phyloP scores from a whole-genome alignment of 495 filamentous ascomycete genomes.

The Parmelia sp. region DNA sequence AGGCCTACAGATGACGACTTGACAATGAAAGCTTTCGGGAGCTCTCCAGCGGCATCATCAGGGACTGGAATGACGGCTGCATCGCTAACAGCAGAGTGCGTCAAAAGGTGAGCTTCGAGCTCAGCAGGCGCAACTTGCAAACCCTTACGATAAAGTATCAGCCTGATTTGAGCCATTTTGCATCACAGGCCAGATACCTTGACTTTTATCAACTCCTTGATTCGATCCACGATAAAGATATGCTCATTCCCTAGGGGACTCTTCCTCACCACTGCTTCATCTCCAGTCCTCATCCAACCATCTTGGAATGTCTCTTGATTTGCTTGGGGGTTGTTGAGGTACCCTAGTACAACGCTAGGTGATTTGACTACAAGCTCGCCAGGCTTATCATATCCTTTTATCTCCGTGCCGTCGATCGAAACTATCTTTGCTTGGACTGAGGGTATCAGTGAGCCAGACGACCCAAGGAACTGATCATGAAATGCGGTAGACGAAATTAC shows the following conservation, averaged over 20 bases:
- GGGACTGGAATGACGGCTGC: constrained; percentile 78
- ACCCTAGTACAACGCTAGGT: constrained; percentile 74
- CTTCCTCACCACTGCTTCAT: constrained; percentile 67
- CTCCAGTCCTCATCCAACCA: constrained; percentile 79
- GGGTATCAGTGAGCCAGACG: constrained; percentile 66
- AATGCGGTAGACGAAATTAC: constrained; percentile 61
- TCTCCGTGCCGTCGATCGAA: constrained; percentile 65
- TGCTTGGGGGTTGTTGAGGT: constrained; percentile 78
- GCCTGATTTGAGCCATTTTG: neutral
- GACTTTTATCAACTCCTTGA: constrained; percentile 93
- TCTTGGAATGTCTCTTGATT: constrained; percentile 74
- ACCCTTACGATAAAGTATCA: constrained; percentile 47
- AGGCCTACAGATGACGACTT: constrained; percentile 55
- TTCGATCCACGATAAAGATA: constrained; percentile 74
- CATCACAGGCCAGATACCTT: constrained; percentile 51
- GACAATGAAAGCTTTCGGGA: constrained; percentile 83
- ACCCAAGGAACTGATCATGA: constrained; percentile 64
- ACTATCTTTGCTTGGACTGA: constrained; percentile 63
- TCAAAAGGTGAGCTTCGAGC: constrained; percentile 80
- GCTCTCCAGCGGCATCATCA: constrained; percentile 68
- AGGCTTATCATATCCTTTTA: constrained; percentile 66
- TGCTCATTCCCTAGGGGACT: constrained; percentile 65
- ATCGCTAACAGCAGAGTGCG: constrained; percentile 73
- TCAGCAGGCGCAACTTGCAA: constrained; percentile 90
- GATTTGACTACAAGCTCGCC: constrained; percentile 75